Evolutionary conservation across 1,284 basidiomycete species (phyloP).

Genomic region (Chalciporus sp.): DNA sequence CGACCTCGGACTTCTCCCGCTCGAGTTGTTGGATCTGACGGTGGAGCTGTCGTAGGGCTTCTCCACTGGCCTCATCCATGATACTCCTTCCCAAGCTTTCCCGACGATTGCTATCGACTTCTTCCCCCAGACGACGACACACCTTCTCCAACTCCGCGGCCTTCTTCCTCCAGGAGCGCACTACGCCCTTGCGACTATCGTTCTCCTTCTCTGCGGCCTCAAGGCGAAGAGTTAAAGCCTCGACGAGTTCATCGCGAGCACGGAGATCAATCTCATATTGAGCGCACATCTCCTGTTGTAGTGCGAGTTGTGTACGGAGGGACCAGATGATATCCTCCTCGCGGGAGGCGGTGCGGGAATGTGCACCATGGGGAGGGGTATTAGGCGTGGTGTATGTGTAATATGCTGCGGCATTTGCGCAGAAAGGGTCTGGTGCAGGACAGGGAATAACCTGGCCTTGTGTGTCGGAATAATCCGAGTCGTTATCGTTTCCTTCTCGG

Average conservation of each 20-base stretch:
- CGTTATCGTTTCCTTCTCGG: constrained; percentile 43
- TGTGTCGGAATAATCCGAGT: constrained; percentile 39
- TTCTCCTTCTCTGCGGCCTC: constrained; percentile 60
- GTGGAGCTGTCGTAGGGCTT: constrained; percentile 68
- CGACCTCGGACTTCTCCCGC: constrained; percentile 48
- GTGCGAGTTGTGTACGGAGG: constrained; percentile 67
- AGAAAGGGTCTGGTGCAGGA: constrained; percentile 66
- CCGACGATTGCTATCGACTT: constrained; percentile 66
- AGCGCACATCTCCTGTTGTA: constrained; percentile 68
- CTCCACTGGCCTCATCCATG: constrained; percentile 77
- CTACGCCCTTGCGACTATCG: constrained; percentile 51
- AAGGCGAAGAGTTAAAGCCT: constrained; percentile 56
- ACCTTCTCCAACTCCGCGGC: constrained; percentile 68
- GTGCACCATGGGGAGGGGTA: constrained; percentile 57
- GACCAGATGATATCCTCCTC: constrained; percentile 71
- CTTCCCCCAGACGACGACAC: constrained; percentile 64
- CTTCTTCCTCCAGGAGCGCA: constrained; percentile 71
- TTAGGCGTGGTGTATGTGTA: constrained; percentile 71
- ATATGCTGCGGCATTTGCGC: constrained; percentile 70
- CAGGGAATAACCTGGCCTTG: constrained; percentile 42
- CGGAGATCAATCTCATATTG: constrained; percentile 75
- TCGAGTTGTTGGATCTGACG: constrained; percentile 62
- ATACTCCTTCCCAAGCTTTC: constrained; percentile 71
- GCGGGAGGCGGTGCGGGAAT: constrained; percentile 62
- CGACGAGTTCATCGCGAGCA: constrained; percentile 70